Percentiles rank a stretch among this genome's conserved stretches.
Evolutionary conservation across 75 land plant species (phyloP).

Genomic region (Pseudotsuga menziesii): DNA sequence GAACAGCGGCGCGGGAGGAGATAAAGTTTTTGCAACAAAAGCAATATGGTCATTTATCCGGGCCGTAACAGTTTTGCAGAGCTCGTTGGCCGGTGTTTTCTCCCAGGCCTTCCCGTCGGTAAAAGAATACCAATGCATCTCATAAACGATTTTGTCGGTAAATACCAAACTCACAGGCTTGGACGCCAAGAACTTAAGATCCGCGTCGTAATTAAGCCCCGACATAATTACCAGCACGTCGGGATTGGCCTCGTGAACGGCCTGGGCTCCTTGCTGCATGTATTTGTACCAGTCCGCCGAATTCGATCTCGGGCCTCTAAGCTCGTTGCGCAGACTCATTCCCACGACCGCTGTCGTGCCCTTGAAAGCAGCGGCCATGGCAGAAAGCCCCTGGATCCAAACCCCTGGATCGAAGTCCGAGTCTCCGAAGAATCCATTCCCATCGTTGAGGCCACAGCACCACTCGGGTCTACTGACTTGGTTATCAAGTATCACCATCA

Average conservation of each 20-base stretch:
- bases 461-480: slow-evolving; percentile 25
- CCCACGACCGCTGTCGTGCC: slow-evolving; percentile 21
- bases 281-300: slow-evolving; percentile 20
- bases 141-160: slow-evolving; percentile 29
- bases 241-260: slow-evolving; percentile 32
- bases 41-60: slow-evolving; percentile 6
- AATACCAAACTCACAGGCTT: slow-evolving; percentile 9
- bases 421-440: slow-evolving; percentile 52
- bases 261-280: slow-evolving; percentile 23
- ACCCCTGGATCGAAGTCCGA: slow-evolving; percentile 25
- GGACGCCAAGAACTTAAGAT: slow-evolving; percentile 25
- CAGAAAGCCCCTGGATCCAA: slow-evolving; percentile 28
- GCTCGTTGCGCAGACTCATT: slow-evolving; percentile 50
- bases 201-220: slow-evolving; percentile 31
- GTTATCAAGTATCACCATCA: slow-evolving; percentile 21
- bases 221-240: slow-evolving; percentile 26
- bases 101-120: slow-evolving; percentile 15
- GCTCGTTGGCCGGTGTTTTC: not conserved
- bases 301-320: slow-evolving; percentile 28
- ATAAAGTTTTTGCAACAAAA: not conserved
- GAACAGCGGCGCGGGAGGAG: slow-evolving; percentile 17
- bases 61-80: slow-evolving; percentile 1
- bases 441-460: slow-evolving; percentile 43
- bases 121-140: slow-evolving; percentile 43
- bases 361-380: slow-evolving; percentile 20